These are phyloP conservation scores for Zasmidium angulare DNA, from an alignment of 2,329 filamentous ascomycete genomes.

Conservation along the genomic window DNA sequence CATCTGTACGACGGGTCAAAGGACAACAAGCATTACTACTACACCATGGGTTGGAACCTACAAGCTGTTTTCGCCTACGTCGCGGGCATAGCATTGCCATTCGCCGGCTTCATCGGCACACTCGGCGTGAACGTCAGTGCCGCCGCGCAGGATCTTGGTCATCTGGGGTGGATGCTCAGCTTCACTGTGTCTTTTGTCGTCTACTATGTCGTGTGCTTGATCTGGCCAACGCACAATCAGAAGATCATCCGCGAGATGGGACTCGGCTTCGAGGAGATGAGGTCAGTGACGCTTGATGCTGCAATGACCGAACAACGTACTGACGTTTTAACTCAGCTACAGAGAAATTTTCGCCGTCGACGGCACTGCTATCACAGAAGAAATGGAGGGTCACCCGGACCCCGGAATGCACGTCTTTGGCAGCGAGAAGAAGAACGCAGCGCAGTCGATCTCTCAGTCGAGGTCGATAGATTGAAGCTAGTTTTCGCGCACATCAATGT, in stretches of 20 bases:
- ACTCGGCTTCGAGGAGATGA: conserved; percentile 31
- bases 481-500: not conserved
- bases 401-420: not conserved
- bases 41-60: conserved; percentile 56
- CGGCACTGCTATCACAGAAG: conserved; percentile 1
- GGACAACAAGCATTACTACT: conserved; percentile 51
- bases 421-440: not conserved
- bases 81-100: conserved; percentile 56
- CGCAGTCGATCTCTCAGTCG: not conserved
- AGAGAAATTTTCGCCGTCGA: not conserved
- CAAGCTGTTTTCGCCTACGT: conserved; percentile 58
- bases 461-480: not conserved
- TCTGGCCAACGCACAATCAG: conserved; percentile 42
- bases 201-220: conserved; percentile 46
- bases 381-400: conserved; percentile 1
- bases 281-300: not conserved
- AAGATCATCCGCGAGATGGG: conserved; percentile 36
- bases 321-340: not conserved
- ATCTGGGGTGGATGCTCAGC: conserved; percentile 64
- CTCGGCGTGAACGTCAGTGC: conserved; percentile 39
- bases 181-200: conserved; percentile 57
- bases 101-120: conserved; percentile 55
- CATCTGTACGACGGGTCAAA: conserved; percentile 50
- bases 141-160: conserved; percentile 36
- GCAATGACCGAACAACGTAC: not conserved